Percentiles rank a stretch among this genome's conserved stretches.
Evolutionary conservation across 257 asterid genomes (phyloP).

Genomic region (Leptodermis oblonga): DNA sequence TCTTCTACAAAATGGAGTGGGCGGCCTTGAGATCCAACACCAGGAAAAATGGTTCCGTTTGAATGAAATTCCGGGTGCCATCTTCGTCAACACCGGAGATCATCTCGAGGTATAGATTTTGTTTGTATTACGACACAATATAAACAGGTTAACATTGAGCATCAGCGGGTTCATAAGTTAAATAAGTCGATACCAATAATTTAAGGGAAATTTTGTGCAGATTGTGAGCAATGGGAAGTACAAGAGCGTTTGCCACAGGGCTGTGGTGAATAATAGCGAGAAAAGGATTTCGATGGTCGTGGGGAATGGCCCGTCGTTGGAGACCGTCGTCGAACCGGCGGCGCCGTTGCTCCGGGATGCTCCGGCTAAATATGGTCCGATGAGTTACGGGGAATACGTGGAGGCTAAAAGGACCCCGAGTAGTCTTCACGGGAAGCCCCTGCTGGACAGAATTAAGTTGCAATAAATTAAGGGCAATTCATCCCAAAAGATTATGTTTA

Average conservation of each 20-base stretch:
- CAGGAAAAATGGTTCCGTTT: conserved; percentile 55
- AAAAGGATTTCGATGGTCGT: conserved; percentile 22
- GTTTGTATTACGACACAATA: too few species aligned
- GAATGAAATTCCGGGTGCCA: conserved; percentile 43
- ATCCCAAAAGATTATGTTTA: too few species aligned
- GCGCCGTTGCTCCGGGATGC: not conserved
- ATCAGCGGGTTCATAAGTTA: too few species aligned
- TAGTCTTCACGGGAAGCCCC: not conserved
- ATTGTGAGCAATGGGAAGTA: conserved; percentile 38
- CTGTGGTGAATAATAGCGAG: conserved; percentile 26
- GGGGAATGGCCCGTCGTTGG: conserved; percentile 10
- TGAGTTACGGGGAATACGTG: conserved; percentile 10
- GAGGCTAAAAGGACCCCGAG: not conserved
- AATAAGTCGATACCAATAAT: too few species aligned
- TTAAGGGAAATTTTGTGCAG: too few species aligned
- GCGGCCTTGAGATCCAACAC: conserved; percentile 65
- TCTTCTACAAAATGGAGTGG: conserved; percentile 50
- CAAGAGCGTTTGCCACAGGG: conserved; percentile 43
- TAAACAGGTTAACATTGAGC: too few species aligned
- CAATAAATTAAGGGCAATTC: too few species aligned
- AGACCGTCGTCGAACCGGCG: conserved; percentile 7
- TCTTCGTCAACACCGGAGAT: conserved; percentile 62
- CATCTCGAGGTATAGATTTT: conserved; percentile 56
- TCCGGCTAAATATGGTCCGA: conserved; percentile 7
- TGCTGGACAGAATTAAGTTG: conserved; percentile 1